Evolutionary conservation across 495 filamentous ascomycete species (phyloP).

Genomic region (Lasiosphaeriaceae sp.): DNA sequence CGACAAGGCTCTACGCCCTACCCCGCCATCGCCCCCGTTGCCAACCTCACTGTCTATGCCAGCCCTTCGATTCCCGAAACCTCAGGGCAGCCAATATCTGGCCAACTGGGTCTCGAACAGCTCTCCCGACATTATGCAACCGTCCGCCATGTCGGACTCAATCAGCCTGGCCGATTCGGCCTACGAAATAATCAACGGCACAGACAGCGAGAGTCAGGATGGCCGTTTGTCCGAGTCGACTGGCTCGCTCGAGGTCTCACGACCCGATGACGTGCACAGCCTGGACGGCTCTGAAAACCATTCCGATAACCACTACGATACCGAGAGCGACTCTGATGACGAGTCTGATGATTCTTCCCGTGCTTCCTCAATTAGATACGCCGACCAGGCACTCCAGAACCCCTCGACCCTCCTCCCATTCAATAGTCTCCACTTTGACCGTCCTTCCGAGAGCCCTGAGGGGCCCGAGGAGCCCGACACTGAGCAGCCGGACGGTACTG

Average conservation of each 20-base stretch:
- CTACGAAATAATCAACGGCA: slow-evolving; percentile 52
- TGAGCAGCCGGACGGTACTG: slow-evolving; percentile 17
- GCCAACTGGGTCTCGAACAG: slow-evolving; percentile 50
- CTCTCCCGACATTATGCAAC: slow-evolving; percentile 46
- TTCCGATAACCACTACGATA: slow-evolving; percentile 30
- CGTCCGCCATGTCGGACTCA: slow-evolving; percentile 38
- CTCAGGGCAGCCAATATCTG: slow-evolving; percentile 44
- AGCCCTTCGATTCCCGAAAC: slow-evolving; percentile 46
- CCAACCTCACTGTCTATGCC: slow-evolving; percentile 32
- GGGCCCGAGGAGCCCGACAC: slow-evolving; percentile 8
- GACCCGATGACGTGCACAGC: slow-evolving; percentile 52
- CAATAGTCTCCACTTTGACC: slow-evolving; percentile 34
- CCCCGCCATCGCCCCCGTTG: slow-evolving; percentile 1
- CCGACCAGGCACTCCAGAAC: slow-evolving; percentile 38
- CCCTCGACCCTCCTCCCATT: slow-evolving; percentile 37
- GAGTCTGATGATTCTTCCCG: slow-evolving; percentile 40
- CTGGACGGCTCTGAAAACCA: slow-evolving; percentile 46
- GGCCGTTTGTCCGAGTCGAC: slow-evolving; percentile 49
- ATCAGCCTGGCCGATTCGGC: slow-evolving; percentile 51
- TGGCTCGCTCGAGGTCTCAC: slow-evolving; percentile 46
- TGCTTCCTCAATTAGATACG: slow-evolving; percentile 38
- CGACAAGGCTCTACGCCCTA: slow-evolving; percentile 4
- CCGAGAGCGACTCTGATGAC: slow-evolving; percentile 19
- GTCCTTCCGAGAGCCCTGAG: slow-evolving; percentile 16
- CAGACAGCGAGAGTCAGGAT: slow-evolving; percentile 40